These are phyloP conservation scores for Spathaspora sp. DNA, from an alignment of 1,139 yeast genomes.

Conservation along the genomic window DNA sequence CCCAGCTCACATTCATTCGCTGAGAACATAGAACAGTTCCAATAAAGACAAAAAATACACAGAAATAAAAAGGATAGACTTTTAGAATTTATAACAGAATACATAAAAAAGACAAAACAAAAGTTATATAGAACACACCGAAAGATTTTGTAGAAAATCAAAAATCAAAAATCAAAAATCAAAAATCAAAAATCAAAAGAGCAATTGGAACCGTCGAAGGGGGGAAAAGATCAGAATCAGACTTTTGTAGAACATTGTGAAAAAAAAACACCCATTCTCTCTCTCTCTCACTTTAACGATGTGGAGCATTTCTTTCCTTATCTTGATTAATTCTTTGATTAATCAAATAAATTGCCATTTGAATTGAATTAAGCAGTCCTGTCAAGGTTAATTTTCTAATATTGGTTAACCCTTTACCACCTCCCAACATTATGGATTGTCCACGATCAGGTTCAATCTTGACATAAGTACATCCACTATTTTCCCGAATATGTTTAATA, in stretches of 20 bases:
- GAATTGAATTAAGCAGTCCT: slow-evolving; percentile 69
- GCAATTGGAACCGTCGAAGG: neutral
- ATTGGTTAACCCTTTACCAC: slow-evolving; percentile 53
- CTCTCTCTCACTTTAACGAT: neutral
- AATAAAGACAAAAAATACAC: neutral
- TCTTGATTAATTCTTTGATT: slow-evolving; percentile 73
- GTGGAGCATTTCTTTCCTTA: slow-evolving; percentile 42
- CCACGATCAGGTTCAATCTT: slow-evolving; percentile 58
- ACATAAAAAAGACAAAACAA: slow-evolving; percentile 2
- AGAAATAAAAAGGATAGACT: neutral
- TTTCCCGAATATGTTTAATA: slow-evolving; percentile 74
- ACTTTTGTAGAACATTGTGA: neutral
- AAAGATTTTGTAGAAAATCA: neutral
- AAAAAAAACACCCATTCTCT: neutral
- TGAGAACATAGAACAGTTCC: neutral
- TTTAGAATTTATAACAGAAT: neutral
- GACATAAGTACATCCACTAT: slow-evolving; percentile 72
- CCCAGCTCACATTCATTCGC: neutral
- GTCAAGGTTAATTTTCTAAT: slow-evolving; percentile 70
- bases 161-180: neutral
- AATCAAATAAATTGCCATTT: slow-evolving; percentile 75
- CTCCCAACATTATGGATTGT: slow-evolving; percentile 50
- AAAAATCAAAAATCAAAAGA: neutral
- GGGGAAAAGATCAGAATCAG: neutral
- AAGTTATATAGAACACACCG: slow-evolving; percentile 1